phyloP scores from a whole-genome alignment of 139 green algal genomes.

The Chlorella vulgaris region DNA sequence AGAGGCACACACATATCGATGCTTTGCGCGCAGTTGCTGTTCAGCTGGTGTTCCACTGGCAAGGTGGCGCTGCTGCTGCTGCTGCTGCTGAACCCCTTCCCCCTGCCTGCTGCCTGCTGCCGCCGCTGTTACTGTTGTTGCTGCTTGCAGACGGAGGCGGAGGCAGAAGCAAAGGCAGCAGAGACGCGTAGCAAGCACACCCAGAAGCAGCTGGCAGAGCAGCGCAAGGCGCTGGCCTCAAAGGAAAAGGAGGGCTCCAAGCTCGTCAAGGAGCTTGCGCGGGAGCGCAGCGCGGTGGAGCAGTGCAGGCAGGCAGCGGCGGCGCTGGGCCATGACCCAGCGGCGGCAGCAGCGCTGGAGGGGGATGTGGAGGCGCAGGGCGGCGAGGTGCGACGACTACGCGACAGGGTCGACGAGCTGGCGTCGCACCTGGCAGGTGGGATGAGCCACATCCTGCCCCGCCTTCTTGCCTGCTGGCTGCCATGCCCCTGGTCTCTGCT shows the following conservation, averaged over 20 bases:
- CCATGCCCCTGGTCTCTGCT: no score
- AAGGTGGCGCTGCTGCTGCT: no score
- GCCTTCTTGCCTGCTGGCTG: no score
- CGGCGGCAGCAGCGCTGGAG: slow-evolving; percentile 50
- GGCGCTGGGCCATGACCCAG: slow-evolving; percentile 52
- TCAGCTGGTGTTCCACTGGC: no score
- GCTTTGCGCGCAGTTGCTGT: no score
- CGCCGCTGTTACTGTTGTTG: not conserved
- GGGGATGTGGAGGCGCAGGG: slow-evolving; percentile 39
- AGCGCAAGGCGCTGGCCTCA: slow-evolving; percentile 66
- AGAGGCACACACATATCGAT: no score
- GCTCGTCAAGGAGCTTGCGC: slow-evolving; percentile 66
- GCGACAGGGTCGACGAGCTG: slow-evolving; percentile 66
- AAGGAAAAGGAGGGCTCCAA: slow-evolving; percentile 81
- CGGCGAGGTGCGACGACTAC: slow-evolving; percentile 41
- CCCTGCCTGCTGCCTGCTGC: no score
- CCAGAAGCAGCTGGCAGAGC: slow-evolving; percentile 79
- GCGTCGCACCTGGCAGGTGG: slow-evolving; percentile 55
- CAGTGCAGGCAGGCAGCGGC: slow-evolving; percentile 47
- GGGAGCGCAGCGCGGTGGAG: slow-evolving; percentile 56
- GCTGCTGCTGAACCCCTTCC: not conserved
- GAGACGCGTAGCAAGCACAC: slow-evolving; percentile 78
- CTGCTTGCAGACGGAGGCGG: slow-evolving; percentile 52
- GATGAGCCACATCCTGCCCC: not conserved
- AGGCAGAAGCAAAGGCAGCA: slow-evolving; percentile 69